These are phyloP conservation scores for Eucalyptus caleyi DNA, from an alignment of 345 rosid species.

Conservation along the genomic window DNA sequence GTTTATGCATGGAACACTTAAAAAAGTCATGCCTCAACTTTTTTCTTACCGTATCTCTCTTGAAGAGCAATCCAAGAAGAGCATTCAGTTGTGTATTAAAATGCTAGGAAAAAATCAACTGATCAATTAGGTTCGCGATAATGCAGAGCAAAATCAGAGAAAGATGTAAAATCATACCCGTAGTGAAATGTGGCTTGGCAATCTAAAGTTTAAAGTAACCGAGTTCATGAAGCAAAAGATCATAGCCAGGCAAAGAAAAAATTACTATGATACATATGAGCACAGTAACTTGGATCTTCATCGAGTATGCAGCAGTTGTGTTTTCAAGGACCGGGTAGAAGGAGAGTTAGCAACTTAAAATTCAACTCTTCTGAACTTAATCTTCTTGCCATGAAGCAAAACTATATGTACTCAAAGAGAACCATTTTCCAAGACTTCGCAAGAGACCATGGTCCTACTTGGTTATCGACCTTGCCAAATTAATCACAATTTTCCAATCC, in stretches of 20 bases:
- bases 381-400: background rate
- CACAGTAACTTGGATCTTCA: background rate
- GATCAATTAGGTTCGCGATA: background rate
- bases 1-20: background rate
- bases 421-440: background rate
- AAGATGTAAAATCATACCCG: background rate
- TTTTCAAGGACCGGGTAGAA: background rate
- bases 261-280: background rate
- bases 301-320: background rate
- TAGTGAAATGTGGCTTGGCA: background rate
- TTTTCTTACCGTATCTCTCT: conserved; percentile 51
- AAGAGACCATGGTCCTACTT: background rate
- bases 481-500: background rate
- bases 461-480: background rate
- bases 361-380: background rate
- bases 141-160: background rate
- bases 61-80: conserved; percentile 66
- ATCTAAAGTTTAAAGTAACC: background rate
- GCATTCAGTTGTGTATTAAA: conserved; percentile 81
- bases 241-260: background rate
- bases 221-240: background rate
- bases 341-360: background rate
- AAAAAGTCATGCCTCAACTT: background rate
- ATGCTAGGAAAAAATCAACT: background rate
- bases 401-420: background rate